phyloP scores from a whole-genome alignment of 1,284 basidiomycete genomes.

The Rhodotorula glutinis region DNA sequence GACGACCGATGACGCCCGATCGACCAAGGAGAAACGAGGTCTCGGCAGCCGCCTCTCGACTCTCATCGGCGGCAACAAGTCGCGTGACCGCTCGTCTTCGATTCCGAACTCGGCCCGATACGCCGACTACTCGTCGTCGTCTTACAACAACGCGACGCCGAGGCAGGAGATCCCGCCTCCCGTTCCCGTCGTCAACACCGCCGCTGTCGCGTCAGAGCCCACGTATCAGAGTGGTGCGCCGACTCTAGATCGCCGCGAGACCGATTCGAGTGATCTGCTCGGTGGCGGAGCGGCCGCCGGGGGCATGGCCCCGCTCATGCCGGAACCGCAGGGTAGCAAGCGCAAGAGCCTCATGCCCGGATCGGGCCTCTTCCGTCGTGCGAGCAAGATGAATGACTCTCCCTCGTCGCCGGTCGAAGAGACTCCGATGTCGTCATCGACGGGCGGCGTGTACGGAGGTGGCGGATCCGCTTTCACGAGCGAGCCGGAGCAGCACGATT shows the following conservation, averaged over 20 bases:
- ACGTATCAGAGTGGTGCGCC: background rate
- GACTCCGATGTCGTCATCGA: background rate
- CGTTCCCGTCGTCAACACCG: background rate
- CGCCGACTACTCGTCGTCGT: constrained; percentile 12
- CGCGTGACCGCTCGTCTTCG: constrained; percentile 26
- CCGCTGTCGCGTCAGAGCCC: background rate
- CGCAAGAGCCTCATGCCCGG: constrained; percentile 31
- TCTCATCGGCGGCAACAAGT: constrained; percentile 21
- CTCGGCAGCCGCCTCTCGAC: constrained; percentile 23
- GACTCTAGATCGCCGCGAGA: background rate
- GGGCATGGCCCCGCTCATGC: constrained; percentile 8
- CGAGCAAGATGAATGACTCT: background rate
- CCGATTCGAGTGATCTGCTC: constrained; percentile 9
- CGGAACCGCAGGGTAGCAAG: background rate
- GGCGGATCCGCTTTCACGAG: background rate
- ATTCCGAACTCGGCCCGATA: constrained; percentile 34
- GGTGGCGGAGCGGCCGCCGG: constrained; percentile 1
- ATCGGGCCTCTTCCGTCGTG: constrained; percentile 25
- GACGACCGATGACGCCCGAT: constrained; percentile 14
- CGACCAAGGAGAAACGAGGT: constrained; percentile 16
- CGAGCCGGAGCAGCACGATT: background rate
- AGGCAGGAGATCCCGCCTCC: background rate
- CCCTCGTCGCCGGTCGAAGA: no score
- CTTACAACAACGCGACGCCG: background rate
- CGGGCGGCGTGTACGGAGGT: background rate